phyloP scores from a whole-genome alignment of 2,329 filamentous ascomycete species.

The Zasmidium angulare region DNA sequence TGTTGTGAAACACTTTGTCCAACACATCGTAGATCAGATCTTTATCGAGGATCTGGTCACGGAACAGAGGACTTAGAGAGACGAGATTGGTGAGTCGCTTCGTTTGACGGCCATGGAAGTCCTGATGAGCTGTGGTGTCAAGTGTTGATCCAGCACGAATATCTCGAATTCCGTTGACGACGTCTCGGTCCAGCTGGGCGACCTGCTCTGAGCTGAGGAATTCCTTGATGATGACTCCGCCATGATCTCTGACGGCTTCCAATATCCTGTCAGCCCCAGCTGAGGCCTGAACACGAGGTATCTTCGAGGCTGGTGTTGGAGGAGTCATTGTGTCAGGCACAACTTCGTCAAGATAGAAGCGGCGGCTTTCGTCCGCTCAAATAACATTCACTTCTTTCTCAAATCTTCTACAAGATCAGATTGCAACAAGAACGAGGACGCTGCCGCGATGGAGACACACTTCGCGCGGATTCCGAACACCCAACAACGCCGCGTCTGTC shows the following conservation, averaged over 20 bases:
- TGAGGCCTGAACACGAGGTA: background rate
- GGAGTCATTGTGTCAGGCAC: background rate
- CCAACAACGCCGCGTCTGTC: too few relatives aligned
- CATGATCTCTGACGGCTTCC: background rate
- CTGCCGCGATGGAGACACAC: too few relatives aligned
- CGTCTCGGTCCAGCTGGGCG: background rate
- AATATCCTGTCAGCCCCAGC: background rate
- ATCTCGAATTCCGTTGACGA: background rate
- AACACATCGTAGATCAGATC: background rate
- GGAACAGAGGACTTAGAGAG: background rate
- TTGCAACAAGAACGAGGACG: too few relatives aligned
- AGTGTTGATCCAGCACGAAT: background rate
- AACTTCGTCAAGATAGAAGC: too few relatives aligned
- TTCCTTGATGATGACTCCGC: conserved; percentile 4
- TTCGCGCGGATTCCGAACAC: too few relatives aligned
- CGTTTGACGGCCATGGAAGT: conserved; percentile 4
- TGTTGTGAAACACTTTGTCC: background rate
- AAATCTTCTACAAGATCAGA: too few relatives aligned
- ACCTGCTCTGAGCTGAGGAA: conserved; percentile 1
- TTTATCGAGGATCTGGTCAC: conserved; percentile 1
- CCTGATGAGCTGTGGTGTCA: background rate
- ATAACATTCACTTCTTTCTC: too few relatives aligned
- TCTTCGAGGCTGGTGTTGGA: background rate
- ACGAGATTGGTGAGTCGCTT: background rate
- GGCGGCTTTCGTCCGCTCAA: too few relatives aligned